Conservation (phyloP, 352 stramenopile species). For the Discostella stelligera region DNA sequence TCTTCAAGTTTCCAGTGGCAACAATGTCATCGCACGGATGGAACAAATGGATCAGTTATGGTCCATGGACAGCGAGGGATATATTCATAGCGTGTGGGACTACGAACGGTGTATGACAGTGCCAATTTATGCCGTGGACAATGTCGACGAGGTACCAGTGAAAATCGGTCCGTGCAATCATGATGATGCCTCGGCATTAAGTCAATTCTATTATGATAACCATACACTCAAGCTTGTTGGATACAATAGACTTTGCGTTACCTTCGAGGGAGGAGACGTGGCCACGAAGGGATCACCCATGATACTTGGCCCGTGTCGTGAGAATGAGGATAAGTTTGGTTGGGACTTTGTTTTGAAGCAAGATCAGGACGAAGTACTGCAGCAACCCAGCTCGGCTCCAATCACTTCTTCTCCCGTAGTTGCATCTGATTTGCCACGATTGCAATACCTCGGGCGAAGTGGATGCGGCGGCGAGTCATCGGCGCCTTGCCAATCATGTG, state of each 20-base stretch:
- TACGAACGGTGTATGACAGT: constrained; percentile 33
- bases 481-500: constrained; percentile 27
- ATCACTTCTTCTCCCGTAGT: neutral
- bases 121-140: constrained; percentile 10
- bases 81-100: constrained; percentile 40
- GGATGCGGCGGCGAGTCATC: neutral
- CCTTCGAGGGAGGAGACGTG: constrained; percentile 28
- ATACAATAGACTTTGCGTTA: constrained; percentile 32
- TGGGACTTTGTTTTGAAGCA: constrained; percentile 41
- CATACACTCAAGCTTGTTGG: constrained; percentile 25
- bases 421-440: neutral
- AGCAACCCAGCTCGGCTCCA: constrained; percentile 8
- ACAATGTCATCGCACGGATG: constrained; percentile 22
- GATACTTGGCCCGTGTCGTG: constrained; percentile 20
- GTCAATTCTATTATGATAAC: constrained; percentile 22
- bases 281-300: constrained; percentile 24
- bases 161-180: constrained; percentile 37
- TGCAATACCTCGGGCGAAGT: constrained; percentile 9
- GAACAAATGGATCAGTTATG: constrained; percentile 55
- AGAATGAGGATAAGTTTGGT: constrained; percentile 29
- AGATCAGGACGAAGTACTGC: constrained; percentile 7
- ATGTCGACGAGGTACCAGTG: constrained; percentile 27
- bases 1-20: neutral
- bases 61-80: constrained; percentile 36
- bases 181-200: constrained; percentile 8